Conservation (phyloP, 441 rosid genomes). For the Cnidoscolus chayamansa region DNA sequence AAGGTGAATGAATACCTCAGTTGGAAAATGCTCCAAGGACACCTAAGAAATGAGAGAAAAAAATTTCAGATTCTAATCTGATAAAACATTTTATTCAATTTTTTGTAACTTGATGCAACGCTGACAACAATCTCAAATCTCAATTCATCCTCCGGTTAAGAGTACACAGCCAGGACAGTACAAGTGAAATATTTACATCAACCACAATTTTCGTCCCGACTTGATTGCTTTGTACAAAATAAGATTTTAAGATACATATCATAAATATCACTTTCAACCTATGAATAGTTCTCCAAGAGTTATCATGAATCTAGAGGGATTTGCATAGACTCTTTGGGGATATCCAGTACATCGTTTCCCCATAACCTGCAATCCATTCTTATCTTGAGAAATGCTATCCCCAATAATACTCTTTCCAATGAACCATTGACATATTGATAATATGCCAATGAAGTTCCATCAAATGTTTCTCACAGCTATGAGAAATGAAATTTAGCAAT, state of each 20-base stretch:
- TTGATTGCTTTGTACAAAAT: background rate
- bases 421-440: background rate
- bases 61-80: background rate
- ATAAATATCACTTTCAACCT: background rate
- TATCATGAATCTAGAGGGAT: background rate
- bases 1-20: constrained; percentile 82
- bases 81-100: background rate
- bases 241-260: background rate
- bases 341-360: background rate
- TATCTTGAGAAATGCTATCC: background rate
- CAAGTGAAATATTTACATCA: background rate
- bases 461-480: background rate
- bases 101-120: background rate
- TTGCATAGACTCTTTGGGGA: background rate
- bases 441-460: background rate
- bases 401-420: background rate
- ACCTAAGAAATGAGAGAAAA: constrained; percentile 46
- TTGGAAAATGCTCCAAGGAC: constrained; percentile 65
- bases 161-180: background rate
- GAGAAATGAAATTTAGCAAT: background rate
- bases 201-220: background rate
- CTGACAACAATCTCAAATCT: constrained; percentile 9
- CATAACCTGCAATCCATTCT: background rate
- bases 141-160: constrained; percentile 2
- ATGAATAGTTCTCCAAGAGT: background rate